phyloP scores from a whole-genome alignment of 2,329 filamentous ascomycete species.

The Colletotrichum magnum region DNA sequence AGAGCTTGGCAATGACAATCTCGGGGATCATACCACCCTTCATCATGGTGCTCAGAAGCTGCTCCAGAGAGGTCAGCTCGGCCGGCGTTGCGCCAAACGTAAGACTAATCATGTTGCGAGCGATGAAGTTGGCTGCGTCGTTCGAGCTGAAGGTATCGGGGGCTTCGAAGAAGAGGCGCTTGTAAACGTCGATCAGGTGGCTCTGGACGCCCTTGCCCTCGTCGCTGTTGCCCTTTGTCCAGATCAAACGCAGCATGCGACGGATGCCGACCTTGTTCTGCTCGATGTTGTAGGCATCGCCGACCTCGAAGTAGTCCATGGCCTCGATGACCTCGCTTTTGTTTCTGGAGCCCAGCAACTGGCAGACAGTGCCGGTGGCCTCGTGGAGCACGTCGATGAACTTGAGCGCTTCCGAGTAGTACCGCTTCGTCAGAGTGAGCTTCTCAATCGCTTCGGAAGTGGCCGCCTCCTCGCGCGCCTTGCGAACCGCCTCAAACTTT shows the following conservation, averaged over 20 bases:
- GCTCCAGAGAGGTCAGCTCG: constrained; percentile 94
- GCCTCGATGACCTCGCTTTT: constrained; percentile 99
- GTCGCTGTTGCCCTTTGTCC: constrained; percentile 99
- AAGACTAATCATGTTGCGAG: constrained; percentile 98
- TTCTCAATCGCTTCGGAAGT: constrained; percentile 91
- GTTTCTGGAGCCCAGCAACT: constrained; percentile 93
- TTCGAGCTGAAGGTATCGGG: constrained; percentile 90
- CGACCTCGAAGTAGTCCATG: constrained; percentile 97
- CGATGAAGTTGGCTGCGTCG: constrained; percentile 94
- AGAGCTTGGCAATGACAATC: constrained; percentile 89
- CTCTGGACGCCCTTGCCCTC: constrained; percentile 98
- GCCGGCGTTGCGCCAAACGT: constrained; percentile 96
- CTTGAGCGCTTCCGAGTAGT: constrained; percentile 92
- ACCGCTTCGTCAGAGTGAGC: constrained; percentile 88
- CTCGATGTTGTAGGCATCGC: constrained; percentile 96
- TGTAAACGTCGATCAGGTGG: constrained; percentile 97
- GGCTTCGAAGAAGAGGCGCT: constrained; percentile 94
- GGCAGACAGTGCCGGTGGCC: constrained; percentile 84
- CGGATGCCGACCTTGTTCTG: constrained; percentile 93
- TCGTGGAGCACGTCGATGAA: constrained; percentile 94
- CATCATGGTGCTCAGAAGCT: constrained; percentile 98
- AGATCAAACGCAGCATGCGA: constrained; percentile 96
- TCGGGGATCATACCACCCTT: constrained; percentile 89
- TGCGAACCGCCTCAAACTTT: constrained; percentile 79
- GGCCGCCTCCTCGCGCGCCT: constrained; percentile 87